Base-by-base conservation (phyloP, 768 basidiomycete species). In the Hypholoma fasciculare region DNA sequence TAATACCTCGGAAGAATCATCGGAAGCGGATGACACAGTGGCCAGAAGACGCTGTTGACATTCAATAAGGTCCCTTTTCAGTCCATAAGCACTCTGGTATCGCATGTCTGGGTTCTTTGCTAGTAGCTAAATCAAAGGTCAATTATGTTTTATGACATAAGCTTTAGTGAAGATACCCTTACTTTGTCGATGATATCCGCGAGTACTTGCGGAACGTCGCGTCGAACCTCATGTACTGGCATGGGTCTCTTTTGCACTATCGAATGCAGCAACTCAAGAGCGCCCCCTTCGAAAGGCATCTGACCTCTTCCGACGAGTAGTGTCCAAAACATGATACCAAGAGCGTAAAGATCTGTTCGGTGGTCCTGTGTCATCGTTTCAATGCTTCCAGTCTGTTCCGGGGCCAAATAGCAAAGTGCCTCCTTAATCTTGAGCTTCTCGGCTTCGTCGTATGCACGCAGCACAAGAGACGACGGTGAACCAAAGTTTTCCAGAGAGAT, bases 251-350 rank as follows among this genome's bases (percentile, higher is more conserved):
- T 88, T 66, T 89, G 87, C 20, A 88, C 86, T 54, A 90, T 87
- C 2, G 87, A 79, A 64, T 89, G 85, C 55, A 89, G 65, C 20
- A 91, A 73, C 65, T 91, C 88, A 61, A 87, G 69, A 1, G 82
- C 78, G 3, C 76, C 78, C 30, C 85, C 85, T 66, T 86, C 84
- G 54, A 85, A 85, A 0, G 82, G 83, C 78, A 84, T 82, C 63
- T 81, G 81, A 0, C 83, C 88, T 38, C 84, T 77, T 20, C 89
- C 88, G 14, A 88, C 87, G n/a, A 90, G 76, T 3, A 89, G 73
- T 9, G 87, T 88, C 88, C 88, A 90, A 67, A 89, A 88, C 63
- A 88, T 68, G 57, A 89, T 82, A 2, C 89, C 89, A 7, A 90
- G 76, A 0, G 87, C 86, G 67, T 91, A 90, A 27, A 91, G 70